Evolutionary conservation across 257 asterid genomes (phyloP).

Genomic region (Ophiorrhiza pumila): DNA sequence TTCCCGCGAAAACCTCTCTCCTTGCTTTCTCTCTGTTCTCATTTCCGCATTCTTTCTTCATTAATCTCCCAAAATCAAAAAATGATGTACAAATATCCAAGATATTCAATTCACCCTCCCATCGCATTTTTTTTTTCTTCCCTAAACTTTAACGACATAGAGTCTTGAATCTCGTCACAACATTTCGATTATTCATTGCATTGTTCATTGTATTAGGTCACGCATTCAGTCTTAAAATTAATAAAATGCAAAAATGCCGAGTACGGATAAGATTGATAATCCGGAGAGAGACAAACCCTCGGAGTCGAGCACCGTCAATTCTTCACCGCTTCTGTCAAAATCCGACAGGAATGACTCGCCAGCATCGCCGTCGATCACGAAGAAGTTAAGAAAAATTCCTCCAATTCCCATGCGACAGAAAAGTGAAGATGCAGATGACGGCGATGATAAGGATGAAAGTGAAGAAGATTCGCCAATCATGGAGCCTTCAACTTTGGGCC

Average conservation of each 20-base stretch:
- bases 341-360: conserved; percentile 20
- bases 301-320: not conserved
- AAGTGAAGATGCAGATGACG: conserved; percentile 9
- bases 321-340: not conserved
- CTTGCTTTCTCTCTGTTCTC: conserved; percentile 11
- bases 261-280: conserved; percentile 23
- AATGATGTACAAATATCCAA: not conserved
- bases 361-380: conserved; percentile 35
- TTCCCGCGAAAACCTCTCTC: conserved; percentile 82
- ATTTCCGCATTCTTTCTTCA: conserved; percentile 24
- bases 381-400: conserved; percentile 60
- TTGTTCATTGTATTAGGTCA: too few species aligned
- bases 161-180: not conserved
- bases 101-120: too few species aligned
- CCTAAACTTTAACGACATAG: too few species aligned
- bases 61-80: conserved; percentile 29
- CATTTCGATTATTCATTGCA: too few species aligned
- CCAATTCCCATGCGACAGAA: conserved; percentile 48
- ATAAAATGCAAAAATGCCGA: conserved; percentile 17
- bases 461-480: conserved; percentile 35
- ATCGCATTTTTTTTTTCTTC: not conserved
- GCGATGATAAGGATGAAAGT: conserved; percentile 19
- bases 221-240: not conserved
- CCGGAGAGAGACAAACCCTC: conserved; percentile 31
- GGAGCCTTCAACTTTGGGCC: conserved; percentile 57